A percentile compares a stretch with the other conserved stretches of the same genome.
These are phyloP conservation scores for Mycena alexandri DNA, from an alignment of 768 basidiomycete species.

Conservation along the genomic window DNA sequence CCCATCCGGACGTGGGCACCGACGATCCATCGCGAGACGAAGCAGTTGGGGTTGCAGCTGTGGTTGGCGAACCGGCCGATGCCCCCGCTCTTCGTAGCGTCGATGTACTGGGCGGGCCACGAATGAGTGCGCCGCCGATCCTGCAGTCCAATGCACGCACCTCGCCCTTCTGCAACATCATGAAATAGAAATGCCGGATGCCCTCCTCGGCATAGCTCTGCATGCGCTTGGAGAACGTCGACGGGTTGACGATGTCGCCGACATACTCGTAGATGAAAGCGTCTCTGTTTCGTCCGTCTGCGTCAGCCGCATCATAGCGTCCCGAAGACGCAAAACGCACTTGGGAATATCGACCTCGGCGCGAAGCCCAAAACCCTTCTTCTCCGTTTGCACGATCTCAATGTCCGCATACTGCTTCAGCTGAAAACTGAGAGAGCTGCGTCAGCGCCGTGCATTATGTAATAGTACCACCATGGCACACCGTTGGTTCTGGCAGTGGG, in stretches of 20 bases:
- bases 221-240: constrained; percentile 94
- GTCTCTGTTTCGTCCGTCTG: constrained; percentile 66
- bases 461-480: constrained; percentile 50
- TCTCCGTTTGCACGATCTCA: constrained; percentile 92
- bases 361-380: constrained; percentile 95
- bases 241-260: constrained; percentile 92
- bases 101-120: constrained; percentile 82
- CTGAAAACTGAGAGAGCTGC: constrained; percentile 75
- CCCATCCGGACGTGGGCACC: constrained; percentile 94
- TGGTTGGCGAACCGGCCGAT: constrained; percentile 99
- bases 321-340: constrained; percentile 55
- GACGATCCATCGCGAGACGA: constrained; percentile 98
- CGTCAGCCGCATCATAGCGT: constrained; percentile 26
- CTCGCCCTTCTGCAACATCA: constrained; percentile 99
- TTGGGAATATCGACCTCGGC: constrained; percentile 75
- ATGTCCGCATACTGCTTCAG: constrained; percentile 86
- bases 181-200: constrained; percentile 98
- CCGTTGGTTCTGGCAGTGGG: constrained; percentile 94
- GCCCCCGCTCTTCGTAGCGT: constrained; percentile 96
- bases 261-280: constrained; percentile 97
- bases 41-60: constrained; percentile 97
- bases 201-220: constrained; percentile 93
- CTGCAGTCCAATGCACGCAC: constrained; percentile 57
- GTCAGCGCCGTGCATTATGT: constrained; percentile 26
- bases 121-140: not conserved